phyloP scores from a whole-genome alignment of 768 basidiomycete species.

The Pleurotus djamor region DNA sequence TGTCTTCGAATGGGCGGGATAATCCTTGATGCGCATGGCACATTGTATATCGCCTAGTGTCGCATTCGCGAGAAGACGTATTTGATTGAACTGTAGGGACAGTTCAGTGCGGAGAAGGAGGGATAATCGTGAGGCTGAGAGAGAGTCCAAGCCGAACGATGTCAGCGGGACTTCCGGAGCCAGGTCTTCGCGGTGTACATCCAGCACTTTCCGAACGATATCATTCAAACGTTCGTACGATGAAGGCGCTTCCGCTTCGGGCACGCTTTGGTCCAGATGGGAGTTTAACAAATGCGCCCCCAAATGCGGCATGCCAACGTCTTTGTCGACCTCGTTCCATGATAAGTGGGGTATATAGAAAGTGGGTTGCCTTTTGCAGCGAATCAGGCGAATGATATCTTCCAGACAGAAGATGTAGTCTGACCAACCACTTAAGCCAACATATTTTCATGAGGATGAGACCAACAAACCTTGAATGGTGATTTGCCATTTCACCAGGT shows the following conservation, averaged over 20 bases:
- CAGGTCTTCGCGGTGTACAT: conserved; percentile 19
- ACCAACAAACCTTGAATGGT: neutral
- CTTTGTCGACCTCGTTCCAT: conserved; percentile 20
- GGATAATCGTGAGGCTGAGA: conserved; percentile 33
- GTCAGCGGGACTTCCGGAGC: conserved; percentile 25
- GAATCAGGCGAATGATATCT: neutral
- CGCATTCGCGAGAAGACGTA: conserved; percentile 32
- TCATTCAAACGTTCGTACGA: conserved; percentile 21
- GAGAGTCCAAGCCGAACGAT: conserved; percentile 40
- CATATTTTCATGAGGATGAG: neutral
- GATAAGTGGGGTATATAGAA: conserved; percentile 30
- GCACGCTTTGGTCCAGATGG: neutral
- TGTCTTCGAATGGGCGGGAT: neutral
- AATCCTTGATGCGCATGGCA: neutral
- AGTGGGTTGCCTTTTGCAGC: neutral
- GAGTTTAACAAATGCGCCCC: conserved; percentile 11
- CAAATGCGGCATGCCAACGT: conserved; percentile 18
- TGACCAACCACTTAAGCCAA: neutral
- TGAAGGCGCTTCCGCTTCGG: neutral
- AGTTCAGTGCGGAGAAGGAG: conserved; percentile 23
- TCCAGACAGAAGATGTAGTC: neutral
- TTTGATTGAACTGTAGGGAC: conserved; percentile 24
- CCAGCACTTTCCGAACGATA: conserved; percentile 27
- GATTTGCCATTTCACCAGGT: neutral
- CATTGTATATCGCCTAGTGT: conserved; percentile 22